Base-by-base conservation (phyloP, 1,284 basidiomycete genomes). In the Kalmanozyma brasiliensis region DNA sequence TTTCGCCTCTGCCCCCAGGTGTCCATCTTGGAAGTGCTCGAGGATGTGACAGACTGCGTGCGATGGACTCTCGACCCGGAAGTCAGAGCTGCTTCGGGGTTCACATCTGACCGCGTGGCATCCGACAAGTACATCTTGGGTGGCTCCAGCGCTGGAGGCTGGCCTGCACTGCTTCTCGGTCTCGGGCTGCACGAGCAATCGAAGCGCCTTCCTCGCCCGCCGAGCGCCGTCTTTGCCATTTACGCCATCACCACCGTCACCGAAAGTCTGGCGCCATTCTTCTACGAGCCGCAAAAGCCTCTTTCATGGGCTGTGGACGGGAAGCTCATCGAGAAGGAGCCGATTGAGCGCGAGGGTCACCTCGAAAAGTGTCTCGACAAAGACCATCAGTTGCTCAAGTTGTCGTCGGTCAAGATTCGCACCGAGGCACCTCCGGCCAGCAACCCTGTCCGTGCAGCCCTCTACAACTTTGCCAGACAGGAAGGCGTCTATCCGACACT, bases 1-100 rank as follows among this genome's bases (percentile, higher is more conserved):
- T 75, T 66, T 22, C 66, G 73, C 13, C 67, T 75, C 4, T 72
- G 70, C 19, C 73, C 73, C 2, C 73, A 75, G 38, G 70, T 75
- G 38, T 49, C 58, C 26, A 58, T 75, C 29, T 36, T 33, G 4
- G 51, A 62, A 43, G 64, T 69, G 40, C 61, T 75, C 34, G 65
- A 65, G 43, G 73, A 75, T 29, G 52, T 75, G 8, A 45, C 55
- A 14, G 73, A 75, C 52, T 37, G 49, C 40, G 58, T 73, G 36
- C 37, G 49, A 17, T 75, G 63, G 56, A 61, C 60, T 32, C 51
- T 73, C 11, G 44, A 52, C n/a, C 40, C 46, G 2, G 26, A 42
- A 32, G 49, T 58, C 22, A 47, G 64, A 2, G 45, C 60, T 22
- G 34, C 41, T n/a, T 55, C 66, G 10, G 60, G 59, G 24, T 55